A percentile compares a stretch with the other conserved stretches of the same genome.
Evolutionary conservation across 108 stramenopile genomes (phyloP).

Genomic region (Cylindrotheca fusiformis): DNA sequence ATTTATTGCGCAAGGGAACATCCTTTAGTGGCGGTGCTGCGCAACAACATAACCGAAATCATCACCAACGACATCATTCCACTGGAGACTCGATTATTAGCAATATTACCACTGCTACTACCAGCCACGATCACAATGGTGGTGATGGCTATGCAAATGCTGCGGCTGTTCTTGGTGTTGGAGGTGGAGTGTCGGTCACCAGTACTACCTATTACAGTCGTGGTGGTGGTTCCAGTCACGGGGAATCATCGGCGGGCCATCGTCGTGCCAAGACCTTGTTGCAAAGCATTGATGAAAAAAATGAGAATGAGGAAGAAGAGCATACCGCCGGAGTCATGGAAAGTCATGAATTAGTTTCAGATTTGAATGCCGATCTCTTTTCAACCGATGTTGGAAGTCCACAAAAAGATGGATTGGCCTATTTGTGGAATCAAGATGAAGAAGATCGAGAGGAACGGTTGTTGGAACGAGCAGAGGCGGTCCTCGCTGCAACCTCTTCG

Average conservation of each 20-base stretch:
- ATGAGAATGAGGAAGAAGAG: too few relatives aligned
- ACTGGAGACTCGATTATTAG: too few relatives aligned
- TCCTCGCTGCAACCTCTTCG: too few relatives aligned
- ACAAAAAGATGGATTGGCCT: background rate
- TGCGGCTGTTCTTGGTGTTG: too few relatives aligned
- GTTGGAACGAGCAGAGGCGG: too few relatives aligned
- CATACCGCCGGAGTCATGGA: background rate
- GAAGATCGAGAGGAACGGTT: background rate
- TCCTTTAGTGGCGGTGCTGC: background rate
- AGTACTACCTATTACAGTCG: too few relatives aligned
- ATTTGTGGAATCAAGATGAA: slow-evolving; percentile 4
- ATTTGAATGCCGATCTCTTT: slow-evolving; percentile 3
- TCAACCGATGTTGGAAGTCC: background rate
- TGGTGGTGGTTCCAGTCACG: background rate
- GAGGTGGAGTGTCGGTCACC: too few relatives aligned
- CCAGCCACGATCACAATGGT: too few relatives aligned
- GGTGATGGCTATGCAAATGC: too few relatives aligned
- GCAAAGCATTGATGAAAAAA: slow-evolving; percentile 4
- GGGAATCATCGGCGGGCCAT: background rate
- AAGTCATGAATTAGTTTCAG: background rate
- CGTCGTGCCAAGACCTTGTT: slow-evolving; percentile 15
- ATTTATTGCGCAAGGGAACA: slow-evolving; percentile 1
- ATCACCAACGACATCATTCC: too few relatives aligned
- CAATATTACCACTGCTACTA: too few relatives aligned
- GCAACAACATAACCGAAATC: too few relatives aligned